Base-by-base conservation (phyloP, 306 rosid genomes). In the Rosa chinensis region DNA sequence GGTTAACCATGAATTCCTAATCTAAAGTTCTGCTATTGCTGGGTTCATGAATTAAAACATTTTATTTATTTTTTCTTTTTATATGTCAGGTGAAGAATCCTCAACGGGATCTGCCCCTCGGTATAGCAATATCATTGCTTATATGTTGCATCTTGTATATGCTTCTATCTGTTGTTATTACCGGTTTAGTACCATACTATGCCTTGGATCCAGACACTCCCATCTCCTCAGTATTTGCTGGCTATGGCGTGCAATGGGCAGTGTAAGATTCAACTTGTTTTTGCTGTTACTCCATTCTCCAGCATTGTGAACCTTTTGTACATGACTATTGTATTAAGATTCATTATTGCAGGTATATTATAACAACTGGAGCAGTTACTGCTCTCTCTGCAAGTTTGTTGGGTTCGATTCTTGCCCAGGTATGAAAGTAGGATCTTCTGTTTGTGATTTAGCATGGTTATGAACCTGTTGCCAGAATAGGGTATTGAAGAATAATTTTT, bases 381-480 rank as follows among this genome's bases (percentile, higher is more conserved):
- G 97, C 97, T 72, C 92, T 92, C 66, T 89, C 74, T 85, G 74
- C 94, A 44, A 92, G 96, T 85, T 84, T 92, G 89, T 83, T 92
- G 80, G 97, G 96, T 74, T 90, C 96, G 18, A 72, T 92, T 80
- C 97, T 92, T 86, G 92, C 97, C 80, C 97, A 90, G 97, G 97
- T 90, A 83, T 75, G 63, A 25, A 42, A 71, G 39, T 66, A 59
- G 78, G 64, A 71, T 42, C 16, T 70, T 77, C 9, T 25, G 40
- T 37, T 82, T 44, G 64, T 43, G 45, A 59, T 79, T 17, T 82
- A 59, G 62, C 67, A 40, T 62, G 20, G 72, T 28, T 73, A 71
- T 56, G 16, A 50, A 78, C 66, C 58, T 37, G 81, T 74, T 77
- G 76, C 49, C 49, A 45, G 49, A 45, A 45, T 45, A 45, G 49